Evolutionary conservation across 176 grass and related monocot species (phyloP), one percentile per base, ranked within the genome.

Genomic region (Elaeis guineensis): DNA sequence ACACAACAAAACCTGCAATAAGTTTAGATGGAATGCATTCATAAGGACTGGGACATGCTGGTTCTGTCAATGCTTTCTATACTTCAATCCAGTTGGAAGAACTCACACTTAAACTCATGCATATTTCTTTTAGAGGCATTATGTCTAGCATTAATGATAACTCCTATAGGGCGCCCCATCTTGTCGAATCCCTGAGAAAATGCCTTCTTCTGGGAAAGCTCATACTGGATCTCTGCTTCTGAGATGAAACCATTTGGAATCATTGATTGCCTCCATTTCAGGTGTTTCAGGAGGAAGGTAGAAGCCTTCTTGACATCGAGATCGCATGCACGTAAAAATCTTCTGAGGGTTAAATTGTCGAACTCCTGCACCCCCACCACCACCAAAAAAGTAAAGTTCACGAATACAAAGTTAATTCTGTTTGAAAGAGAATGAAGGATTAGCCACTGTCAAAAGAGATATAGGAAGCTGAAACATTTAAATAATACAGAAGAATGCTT

Each of bases 41-140:
- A 14, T 44, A 44, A 44, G 35, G 11, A 44, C 11, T 44, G 12
- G 14, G 11, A 44, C 35, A 14, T 44, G 35, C 35, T 44, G 35
- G 11, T 44, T 44, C 35, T 14, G 35, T 14, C 2, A 14, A 44
- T 3, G 9, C 11, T 12, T 44, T 44, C 28, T 30, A 3, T 44
- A 44, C 1, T 44, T 44, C 9, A 3, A 44, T 44, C 35, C 35
- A 44, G 3, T 18, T 21, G 20, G 35, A 17, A 51, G 2, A 32
- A 76, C 57, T 76, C 67, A 85, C 77, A 59, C 35, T 77, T 87
- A 51, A 95, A 77, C 75, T 90, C 90, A 26, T 86, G 76, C n/a
- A 87, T 35, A 53, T 75, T 73, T 1, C 83, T 62, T 6, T 67
- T 76, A 0, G 80, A 58, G 3, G 77, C 71, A 54, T 51, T 26